These are phyloP conservation scores for Umbelopsis sp. DNA, from an alignment of 192 early-diverging fungal genomes.

Conservation along the genomic window DNA sequence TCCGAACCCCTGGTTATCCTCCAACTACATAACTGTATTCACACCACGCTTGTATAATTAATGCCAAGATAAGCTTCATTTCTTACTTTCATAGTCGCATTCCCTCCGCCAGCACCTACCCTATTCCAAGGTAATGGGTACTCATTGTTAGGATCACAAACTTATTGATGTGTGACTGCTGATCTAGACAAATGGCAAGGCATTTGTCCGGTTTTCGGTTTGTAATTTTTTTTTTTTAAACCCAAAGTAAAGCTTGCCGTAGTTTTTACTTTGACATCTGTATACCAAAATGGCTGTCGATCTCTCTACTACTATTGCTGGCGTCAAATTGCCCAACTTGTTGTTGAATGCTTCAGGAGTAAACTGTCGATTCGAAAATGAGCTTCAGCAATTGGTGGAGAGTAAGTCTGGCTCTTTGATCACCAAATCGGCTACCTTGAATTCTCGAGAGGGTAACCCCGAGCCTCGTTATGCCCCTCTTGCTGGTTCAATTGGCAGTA, in stretches of 20 bases:
- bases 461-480: slow-evolving; percentile 37
- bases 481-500: slow-evolving; percentile 24
- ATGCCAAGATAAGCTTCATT: no score
- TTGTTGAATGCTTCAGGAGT: slow-evolving; percentile 44
- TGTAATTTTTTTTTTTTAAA: no score
- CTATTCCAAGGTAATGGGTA: no score
- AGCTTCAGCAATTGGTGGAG: slow-evolving; percentile 34
- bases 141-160: no score
- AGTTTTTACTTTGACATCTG: not conserved
- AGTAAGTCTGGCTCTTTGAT: slow-evolving; percentile 40
- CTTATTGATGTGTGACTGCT: no score
- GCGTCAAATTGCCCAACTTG: slow-evolving; percentile 37
- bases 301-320: slow-evolving; percentile 42
- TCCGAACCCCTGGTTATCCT: slow-evolving; percentile 1
- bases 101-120: no score
- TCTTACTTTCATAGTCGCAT: no score
- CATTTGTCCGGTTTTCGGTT: no score
- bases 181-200: no score
- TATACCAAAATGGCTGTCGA: slow-evolving; percentile 28
- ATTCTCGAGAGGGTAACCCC: slow-evolving; percentile 38
- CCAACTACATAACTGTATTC: not conserved
- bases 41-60: no score
- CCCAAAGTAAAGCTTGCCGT: not conserved
- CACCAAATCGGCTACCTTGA: slow-evolving; percentile 40
- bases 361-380: slow-evolving; percentile 31